These are phyloP conservation scores for Lumnitzera littorea DNA, from an alignment of 345 rosid species.

Conservation along the genomic window DNA sequence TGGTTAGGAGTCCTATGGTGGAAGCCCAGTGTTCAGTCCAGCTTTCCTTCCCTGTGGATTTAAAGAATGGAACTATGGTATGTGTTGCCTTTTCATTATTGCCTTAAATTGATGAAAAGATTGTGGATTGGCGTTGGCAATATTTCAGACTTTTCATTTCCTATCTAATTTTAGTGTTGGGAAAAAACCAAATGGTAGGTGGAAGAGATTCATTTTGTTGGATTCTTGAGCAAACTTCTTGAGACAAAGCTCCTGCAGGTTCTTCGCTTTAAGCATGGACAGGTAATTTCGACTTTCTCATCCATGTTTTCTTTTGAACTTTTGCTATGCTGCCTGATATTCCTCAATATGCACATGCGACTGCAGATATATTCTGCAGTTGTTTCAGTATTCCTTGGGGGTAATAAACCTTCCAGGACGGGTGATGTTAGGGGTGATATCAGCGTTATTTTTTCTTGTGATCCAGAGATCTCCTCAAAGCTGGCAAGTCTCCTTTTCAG, in stretches of 20 bases:
- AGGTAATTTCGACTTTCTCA: conserved; percentile 28
- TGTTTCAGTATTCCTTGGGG: conserved; percentile 77
- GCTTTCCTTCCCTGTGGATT: conserved; percentile 82
- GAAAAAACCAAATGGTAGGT: conserved; percentile 32
- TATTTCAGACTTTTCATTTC: conserved; percentile 5
- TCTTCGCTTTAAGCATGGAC: conserved; percentile 89
- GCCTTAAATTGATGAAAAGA: neutral
- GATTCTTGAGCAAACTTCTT: conserved; percentile 72
- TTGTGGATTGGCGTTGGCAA: neutral
- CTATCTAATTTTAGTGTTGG: conserved; percentile 5
- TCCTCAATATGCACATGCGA: conserved; percentile 1
- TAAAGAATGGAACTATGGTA: conserved; percentile 80
- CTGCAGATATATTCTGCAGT: conserved; percentile 73
- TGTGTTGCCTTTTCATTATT: conserved; percentile 3
- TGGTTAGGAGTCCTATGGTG: conserved; percentile 80
- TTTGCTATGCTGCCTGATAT: conserved; percentile 10
- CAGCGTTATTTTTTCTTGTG: conserved; percentile 80
- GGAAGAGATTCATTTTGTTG: conserved; percentile 70
- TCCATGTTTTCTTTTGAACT: neutral
- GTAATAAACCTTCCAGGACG: conserved; percentile 83
- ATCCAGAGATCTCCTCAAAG: conserved; percentile 77
- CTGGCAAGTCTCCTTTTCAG: conserved; percentile 34
- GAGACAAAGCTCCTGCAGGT: conserved; percentile 81
- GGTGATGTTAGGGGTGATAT: conserved; percentile 84
- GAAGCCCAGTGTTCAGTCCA: conserved; percentile 92